Evolutionary conservation across 2,329 filamentous ascomycete species (phyloP), one percentile per base, ranked within the genome.

Genomic region (Bipolaris sorokiniana): DNA sequence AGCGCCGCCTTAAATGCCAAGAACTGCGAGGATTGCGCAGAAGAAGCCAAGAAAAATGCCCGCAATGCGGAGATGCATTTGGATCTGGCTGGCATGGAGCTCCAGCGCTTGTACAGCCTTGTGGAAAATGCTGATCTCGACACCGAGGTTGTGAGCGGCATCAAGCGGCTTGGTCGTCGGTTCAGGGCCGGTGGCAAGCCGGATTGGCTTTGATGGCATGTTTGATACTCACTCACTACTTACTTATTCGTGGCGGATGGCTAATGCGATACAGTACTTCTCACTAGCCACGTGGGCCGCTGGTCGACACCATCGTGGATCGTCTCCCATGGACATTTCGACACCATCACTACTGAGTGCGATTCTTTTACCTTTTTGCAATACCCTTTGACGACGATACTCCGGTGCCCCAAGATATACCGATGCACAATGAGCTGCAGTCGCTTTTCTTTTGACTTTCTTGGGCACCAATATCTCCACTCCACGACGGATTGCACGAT

Each of bases 31-130:
- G 49, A 63, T n/a, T 53, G 59, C 20, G 62, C 64, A 3, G 52
- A 64, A 20, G 53, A 65, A 18, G 68, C 68, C 3, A 58, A 55
- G 26, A 63, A 65, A 49, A 58, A 65, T 47, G 66, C 68, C 20
- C 57, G 60, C 15, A 59, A 70, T 33, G 69, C 71, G 3, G 63
- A 66, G 37, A 34, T 68, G 16, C 50, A 63, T 34, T 57, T 54
- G 11, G 53, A 66, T 6, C 59, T 58, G 22, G 61, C 52, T 10
- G 20, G 37, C 2, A 1, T 63, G 5, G 63, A 55, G n/a, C 13
- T 68, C 28, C 33, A 38, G 20, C 61, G 58, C 23, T 20, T 66
- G 5, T 49, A 53, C 3, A 42, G 47, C 34, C 45, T 69, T 41
- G 61, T 60, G 18, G 51, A 63, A 45, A 26, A 20, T 9, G 36